phyloP scores from a whole-genome alignment of 2,329 filamentous ascomycete genomes.

The Aspergillus japonicus region DNA sequence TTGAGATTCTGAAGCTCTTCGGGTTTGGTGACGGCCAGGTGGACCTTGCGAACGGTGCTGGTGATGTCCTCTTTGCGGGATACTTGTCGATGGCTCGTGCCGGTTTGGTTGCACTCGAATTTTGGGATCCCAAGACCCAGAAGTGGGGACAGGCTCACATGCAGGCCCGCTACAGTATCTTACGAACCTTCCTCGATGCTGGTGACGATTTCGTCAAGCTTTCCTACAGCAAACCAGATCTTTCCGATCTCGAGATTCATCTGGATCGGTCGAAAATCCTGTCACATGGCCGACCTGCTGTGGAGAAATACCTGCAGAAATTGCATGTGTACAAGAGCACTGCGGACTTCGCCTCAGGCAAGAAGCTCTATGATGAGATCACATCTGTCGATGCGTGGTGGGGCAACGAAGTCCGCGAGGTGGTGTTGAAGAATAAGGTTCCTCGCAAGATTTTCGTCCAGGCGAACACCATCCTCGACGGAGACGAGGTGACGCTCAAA shows the following conservation, averaged over 20 bases:
- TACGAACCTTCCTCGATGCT: slow-evolving; percentile 73
- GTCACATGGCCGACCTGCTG: slow-evolving; percentile 75
- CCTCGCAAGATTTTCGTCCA: slow-evolving; percentile 79
- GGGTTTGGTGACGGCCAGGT: slow-evolving; percentile 77
- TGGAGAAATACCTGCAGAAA: slow-evolving; percentile 85
- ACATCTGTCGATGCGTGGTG: slow-evolving; percentile 83
- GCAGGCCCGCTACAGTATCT: slow-evolving; percentile 85
- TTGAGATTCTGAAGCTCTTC: slow-evolving; percentile 84
- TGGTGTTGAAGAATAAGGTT: slow-evolving; percentile 61
- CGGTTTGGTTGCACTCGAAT: slow-evolving; percentile 83
- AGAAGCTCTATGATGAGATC: slow-evolving; percentile 77
- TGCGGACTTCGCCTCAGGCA: slow-evolving; percentile 76
- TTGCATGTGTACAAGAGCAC: slow-evolving; percentile 91
- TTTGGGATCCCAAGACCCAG: slow-evolving; percentile 86
- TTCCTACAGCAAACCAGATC: slow-evolving; percentile 68
- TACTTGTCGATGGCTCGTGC: slow-evolving; percentile 94
- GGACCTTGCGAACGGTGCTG: slow-evolving; percentile 73
- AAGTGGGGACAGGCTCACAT: slow-evolving; percentile 95
- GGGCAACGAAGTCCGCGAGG: slow-evolving; percentile 70
- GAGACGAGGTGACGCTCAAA: slow-evolving; percentile 70
- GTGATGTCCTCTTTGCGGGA: slow-evolving; percentile 80
- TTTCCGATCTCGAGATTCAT: slow-evolving; percentile 77
- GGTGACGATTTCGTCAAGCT: slow-evolving; percentile 85
- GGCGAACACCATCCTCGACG: slow-evolving; percentile 75
- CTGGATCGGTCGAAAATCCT: slow-evolving; percentile 86